phyloP scores from a whole-genome alignment of 768 basidiomycete genomes.

The Termitomyces sp. region DNA sequence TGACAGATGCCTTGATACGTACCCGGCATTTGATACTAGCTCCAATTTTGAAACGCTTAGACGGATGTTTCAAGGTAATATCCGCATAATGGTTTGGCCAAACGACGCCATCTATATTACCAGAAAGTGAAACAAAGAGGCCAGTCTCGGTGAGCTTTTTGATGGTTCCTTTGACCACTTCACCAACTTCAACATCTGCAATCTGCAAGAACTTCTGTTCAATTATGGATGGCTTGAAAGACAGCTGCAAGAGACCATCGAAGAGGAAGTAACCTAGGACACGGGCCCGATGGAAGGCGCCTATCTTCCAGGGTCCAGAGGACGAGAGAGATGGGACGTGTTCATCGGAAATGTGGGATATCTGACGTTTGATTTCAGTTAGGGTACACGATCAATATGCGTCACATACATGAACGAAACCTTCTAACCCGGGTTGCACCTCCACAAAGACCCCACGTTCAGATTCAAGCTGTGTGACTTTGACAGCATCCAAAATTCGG shows the following conservation, averaged over 20 bases:
- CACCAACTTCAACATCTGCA: slow-evolving; percentile 77
- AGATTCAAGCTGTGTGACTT: slow-evolving; percentile 65
- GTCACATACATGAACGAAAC: slow-evolving; percentile 79
- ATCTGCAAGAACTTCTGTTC: slow-evolving; percentile 84
- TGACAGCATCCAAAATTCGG: slow-evolving; percentile 61
- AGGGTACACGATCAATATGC: neutral
- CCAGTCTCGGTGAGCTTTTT: slow-evolving; percentile 77
- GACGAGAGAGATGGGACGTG: slow-evolving; percentile 75
- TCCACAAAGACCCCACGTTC: slow-evolving; percentile 81
- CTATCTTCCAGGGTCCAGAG: slow-evolving; percentile 78
- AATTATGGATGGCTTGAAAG: slow-evolving; percentile 75
- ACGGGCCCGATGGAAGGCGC: slow-evolving; percentile 76
- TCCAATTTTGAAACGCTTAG: slow-evolving; percentile 84
- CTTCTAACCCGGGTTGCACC: slow-evolving; percentile 57
- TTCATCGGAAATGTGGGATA: slow-evolving; percentile 90
- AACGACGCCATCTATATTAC: slow-evolving; percentile 85
- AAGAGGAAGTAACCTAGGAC: slow-evolving; percentile 81
- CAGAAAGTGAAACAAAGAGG: slow-evolving; percentile 81
- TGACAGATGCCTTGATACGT: slow-evolving; percentile 19
- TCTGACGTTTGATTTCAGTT: slow-evolving; percentile 40
- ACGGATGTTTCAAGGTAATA: slow-evolving; percentile 88
- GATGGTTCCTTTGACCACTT: slow-evolving; percentile 81
- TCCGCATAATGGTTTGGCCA: slow-evolving; percentile 97
- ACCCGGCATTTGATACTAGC: slow-evolving; percentile 82
- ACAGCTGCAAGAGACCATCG: slow-evolving; percentile 87